Percentiles rank a stretch among this genome's conserved stretches.
Evolutionary conservation across 106 monocot genomes (phyloP).

Genomic region (Dioscorea dumetorum): DNA sequence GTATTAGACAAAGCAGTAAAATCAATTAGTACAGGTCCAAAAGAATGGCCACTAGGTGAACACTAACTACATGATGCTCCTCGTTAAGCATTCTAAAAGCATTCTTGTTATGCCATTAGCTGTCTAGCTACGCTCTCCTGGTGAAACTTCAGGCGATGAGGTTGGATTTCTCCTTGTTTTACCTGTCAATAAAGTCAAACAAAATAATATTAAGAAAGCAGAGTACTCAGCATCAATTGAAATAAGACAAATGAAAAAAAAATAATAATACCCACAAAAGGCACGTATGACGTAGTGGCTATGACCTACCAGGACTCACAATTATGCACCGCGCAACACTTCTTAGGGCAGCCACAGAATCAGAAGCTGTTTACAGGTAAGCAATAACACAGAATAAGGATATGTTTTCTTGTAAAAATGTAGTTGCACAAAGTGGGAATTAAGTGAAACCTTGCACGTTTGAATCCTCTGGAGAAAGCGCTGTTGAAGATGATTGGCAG

Average conservation of each 20-base stretch:
- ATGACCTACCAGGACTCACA: conserved; percentile 21
- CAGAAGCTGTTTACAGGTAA: conserved; percentile 10
- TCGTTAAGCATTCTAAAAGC: too few relatives aligned
- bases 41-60: too few relatives aligned
- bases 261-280: not conserved
- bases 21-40: too few relatives aligned
- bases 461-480: conserved; percentile 9
- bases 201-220: not conserved
- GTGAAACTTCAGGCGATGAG: not conserved
- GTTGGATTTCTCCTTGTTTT: conserved; percentile 3
- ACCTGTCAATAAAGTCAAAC: conserved; percentile 2
- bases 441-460: conserved; percentile 7
- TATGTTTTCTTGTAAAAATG: not conserved
- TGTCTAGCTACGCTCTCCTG: not conserved
- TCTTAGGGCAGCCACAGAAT: conserved; percentile 19
- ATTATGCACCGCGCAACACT: conserved; percentile 18
- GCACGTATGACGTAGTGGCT: not conserved
- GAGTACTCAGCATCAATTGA: not conserved
- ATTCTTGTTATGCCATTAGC: not conserved
- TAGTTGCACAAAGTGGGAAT: not conserved
- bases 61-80: too few relatives aligned
- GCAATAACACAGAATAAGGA: not conserved
- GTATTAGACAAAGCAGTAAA: too few relatives aligned
- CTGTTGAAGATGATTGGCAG: conserved; percentile 2
- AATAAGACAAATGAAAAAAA: not conserved